Base-by-base conservation (phyloP, 2,329 filamentous ascomycete species). In the Talaromyces sp. region DNA sequence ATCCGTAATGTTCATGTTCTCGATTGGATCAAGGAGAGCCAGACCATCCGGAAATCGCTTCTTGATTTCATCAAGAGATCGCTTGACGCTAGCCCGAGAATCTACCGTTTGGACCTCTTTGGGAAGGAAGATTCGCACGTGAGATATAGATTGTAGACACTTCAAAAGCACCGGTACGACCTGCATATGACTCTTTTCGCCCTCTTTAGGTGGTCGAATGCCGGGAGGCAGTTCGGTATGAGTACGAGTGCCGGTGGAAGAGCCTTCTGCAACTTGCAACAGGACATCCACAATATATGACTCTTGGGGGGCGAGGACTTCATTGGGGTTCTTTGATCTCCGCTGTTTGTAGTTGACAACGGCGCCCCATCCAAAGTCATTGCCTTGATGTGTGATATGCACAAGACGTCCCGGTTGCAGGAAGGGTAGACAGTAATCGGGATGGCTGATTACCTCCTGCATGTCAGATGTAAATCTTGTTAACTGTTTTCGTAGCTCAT, bases 311-410 rank as follows among this genome's bases (percentile, higher is more conserved):
- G 84, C 82, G 61, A 88, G 85, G 60, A 92, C 87, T 54, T 91
- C 87, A 63, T 88, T 84, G 41, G 86, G 80, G 45, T 87, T 85
- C 75, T 90, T 93, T 19, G 84, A 83, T 71, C 87, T 88, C 63
- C 92, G 88, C 60, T 84, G 80, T 0, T 84, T 85, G 71, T 89
- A 90, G 72, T 92, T 90, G 56, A 96, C 86, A 22, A 98, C 87
- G 0, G 93, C 90, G 62, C 95, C 95, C 95, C 95, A 99, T 64
- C 93, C 94, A 76, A 96, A 99, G 76, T 98, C 93, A 68, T 87
- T 80, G 31, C 90, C 89, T 66, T 82, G 85, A 74, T 93, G 88
- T 76, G 93, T 94, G 73, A 99, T 89, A 69, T 90, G 89, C 37
- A 99, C 88, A 43, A 98, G 79, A 11, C 95, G 90, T n/a, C 95